Evolutionary conservation across 2,329 filamentous ascomycete species (phyloP).

Genomic region (Xylaria sp.): DNA sequence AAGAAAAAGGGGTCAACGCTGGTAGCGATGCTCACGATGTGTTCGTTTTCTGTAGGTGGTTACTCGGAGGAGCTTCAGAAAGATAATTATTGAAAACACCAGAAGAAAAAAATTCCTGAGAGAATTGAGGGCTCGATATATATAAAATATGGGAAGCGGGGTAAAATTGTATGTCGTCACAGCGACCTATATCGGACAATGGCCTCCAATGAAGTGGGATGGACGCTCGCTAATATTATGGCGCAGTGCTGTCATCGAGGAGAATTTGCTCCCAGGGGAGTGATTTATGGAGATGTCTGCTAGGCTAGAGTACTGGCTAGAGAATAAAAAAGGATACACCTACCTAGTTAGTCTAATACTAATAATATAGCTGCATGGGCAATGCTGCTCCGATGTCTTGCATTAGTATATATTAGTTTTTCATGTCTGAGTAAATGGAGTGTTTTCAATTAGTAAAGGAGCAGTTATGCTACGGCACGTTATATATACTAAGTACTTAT

Average conservation of each 20-base stretch:
- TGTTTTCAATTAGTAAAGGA: background rate
- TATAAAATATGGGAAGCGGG: constrained; percentile 38
- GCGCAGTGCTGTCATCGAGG: background rate
- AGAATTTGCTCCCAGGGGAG: constrained; percentile 4
- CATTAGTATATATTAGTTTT: background rate
- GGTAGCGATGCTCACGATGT: constrained; percentile 44
- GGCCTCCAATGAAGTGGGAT: constrained; percentile 24
- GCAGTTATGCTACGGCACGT: background rate
- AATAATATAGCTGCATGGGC: background rate
- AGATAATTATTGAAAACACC: background rate
- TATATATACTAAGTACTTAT: too few relatives aligned
- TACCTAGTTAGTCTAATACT: background rate
- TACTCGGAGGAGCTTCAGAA: constrained; percentile 2
- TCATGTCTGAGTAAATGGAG: background rate
- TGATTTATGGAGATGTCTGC: constrained; percentile 24
- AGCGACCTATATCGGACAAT: constrained; percentile 33
- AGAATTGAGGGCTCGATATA: constrained; percentile 23
- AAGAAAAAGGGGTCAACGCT: constrained; percentile 28
- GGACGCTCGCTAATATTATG: constrained; percentile 5
- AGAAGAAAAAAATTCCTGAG: background rate
- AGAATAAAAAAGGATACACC: background rate
- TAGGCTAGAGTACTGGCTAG: background rate
- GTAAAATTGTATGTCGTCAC: constrained; percentile 44
- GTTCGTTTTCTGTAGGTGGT: constrained; percentile 25
- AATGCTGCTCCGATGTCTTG: background rate